phyloP scores from a whole-genome alignment of 257 asterid species.

The Ilex aquifolium region DNA sequence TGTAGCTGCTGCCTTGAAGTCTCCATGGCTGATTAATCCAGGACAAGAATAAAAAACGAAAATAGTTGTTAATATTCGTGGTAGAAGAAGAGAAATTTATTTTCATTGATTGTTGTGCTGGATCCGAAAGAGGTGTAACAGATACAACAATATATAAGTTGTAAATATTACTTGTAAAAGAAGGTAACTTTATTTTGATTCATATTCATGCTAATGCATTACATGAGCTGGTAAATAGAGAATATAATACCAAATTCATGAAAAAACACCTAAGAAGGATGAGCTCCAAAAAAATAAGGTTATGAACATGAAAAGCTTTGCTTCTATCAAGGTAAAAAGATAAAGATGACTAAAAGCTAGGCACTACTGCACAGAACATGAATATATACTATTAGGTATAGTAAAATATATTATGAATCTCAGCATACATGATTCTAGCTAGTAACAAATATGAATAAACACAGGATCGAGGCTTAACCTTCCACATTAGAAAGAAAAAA shows the following conservation, averaged over 20 bases:
- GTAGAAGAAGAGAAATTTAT: too few species aligned
- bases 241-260: too few species aligned
- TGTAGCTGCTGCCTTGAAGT: constrained; percentile 80
- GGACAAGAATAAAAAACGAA: too few species aligned
- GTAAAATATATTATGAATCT: too few species aligned
- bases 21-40: constrained; percentile 59
- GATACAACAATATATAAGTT: not conserved
- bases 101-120: not conserved
- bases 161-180: not conserved
- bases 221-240: too few species aligned
- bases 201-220: not conserved
- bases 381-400: not conserved
- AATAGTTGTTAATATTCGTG: not conserved
- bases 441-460: too few species aligned
- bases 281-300: constrained; percentile 8
- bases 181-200: too few species aligned
- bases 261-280: too few species aligned
- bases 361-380: constrained; percentile 3
- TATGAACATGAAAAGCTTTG: constrained; percentile 10
- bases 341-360: constrained; percentile 3
- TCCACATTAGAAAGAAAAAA: too few species aligned
- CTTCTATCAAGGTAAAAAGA: constrained; percentile 8
- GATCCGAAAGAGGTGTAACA: too few species aligned
- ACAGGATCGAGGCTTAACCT: too few species aligned
- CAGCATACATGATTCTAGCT: too few species aligned